A percentile compares a stretch with the other conserved stretches of the same genome.
phyloP scores from a whole-genome alignment of 2,329 filamentous ascomycete genomes.

The Fusarium subtropicale region DNA sequence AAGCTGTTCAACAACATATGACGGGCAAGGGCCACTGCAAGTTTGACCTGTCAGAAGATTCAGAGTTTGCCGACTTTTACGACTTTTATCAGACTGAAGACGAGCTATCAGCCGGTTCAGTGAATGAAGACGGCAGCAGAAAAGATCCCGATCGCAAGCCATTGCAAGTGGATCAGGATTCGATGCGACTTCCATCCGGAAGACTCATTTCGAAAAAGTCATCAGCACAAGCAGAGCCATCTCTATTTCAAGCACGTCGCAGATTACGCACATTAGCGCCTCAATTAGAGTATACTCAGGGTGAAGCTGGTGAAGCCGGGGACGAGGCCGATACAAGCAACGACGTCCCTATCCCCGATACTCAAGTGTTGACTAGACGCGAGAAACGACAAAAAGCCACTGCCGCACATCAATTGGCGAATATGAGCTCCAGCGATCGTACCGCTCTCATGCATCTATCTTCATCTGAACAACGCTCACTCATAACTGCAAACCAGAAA shows the following conservation, averaged over 20 bases:
- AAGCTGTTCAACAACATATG: slow-evolving; percentile 21
- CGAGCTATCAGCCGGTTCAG: fast-evolving
- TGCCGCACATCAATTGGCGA: not conserved
- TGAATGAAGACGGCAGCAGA: fast-evolving
- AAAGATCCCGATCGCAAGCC: fast-evolving
- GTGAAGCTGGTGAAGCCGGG: not conserved
- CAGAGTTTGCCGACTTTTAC: slow-evolving; percentile 22
- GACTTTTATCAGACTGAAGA: not conserved
- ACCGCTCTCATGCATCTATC: slow-evolving; percentile 9
- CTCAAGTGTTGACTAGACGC: not conserved
- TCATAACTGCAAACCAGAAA: not conserved
- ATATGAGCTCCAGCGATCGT: slow-evolving; percentile 3
- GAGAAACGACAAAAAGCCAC: slow-evolving; percentile 7
- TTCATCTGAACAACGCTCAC: slow-evolving; percentile 7
- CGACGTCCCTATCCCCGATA: fast-evolving
- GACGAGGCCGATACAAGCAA: not conserved
- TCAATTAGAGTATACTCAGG: not conserved
- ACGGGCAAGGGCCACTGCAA: slow-evolving; percentile 19
- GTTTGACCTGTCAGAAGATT: not conserved
- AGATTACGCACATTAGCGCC: fast-evolving
- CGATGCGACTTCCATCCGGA: not conserved
- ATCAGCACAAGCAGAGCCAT: slow-evolving; percentile 4
- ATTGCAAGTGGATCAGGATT: slow-evolving; percentile 1
- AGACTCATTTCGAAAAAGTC: slow-evolving; percentile 17
- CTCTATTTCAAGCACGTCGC: fast-evolving